These are phyloP conservation scores for Elongisporangium undulatum DNA, from an alignment of 352 stramenopile species.

Conservation along the genomic window DNA sequence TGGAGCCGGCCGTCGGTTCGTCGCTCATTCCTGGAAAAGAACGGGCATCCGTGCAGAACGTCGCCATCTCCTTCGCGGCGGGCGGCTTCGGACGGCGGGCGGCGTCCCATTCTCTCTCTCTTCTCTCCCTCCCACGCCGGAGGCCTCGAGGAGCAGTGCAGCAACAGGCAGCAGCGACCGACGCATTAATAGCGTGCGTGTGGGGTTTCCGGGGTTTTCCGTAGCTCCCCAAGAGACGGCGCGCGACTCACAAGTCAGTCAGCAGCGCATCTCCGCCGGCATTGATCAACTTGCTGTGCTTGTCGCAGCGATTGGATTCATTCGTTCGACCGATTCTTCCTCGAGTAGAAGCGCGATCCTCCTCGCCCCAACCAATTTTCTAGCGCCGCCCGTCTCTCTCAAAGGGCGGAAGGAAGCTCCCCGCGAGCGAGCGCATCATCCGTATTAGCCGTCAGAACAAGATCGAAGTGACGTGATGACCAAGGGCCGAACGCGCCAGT, in stretches of 20 bases:
- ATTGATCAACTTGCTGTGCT: neutral
- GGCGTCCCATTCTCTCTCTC: neutral
- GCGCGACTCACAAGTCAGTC: neutral
- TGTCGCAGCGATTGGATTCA: neutral
- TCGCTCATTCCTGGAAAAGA: neutral
- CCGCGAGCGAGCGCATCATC: too few species aligned
- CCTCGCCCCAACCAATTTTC: neutral
- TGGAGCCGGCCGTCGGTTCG: neutral
- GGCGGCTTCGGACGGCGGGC: neutral
- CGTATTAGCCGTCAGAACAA: neutral
- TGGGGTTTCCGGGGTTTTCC: neutral
- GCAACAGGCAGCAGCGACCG: neutral
- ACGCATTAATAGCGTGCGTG: neutral
- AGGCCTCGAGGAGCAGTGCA: neutral
- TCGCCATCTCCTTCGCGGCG: neutral
- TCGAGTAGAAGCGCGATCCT: too few species aligned
- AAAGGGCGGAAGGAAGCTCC: neutral
- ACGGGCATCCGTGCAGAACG: neutral
- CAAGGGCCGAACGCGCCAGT: conserved; percentile 21
- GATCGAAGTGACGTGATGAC: neutral
- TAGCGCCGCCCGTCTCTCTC: neutral
- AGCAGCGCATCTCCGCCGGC: neutral
- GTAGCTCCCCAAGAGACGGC: neutral
- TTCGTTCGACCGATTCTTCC: neutral
- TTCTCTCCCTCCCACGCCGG: neutral